phyloP scores from a whole-genome alignment of 176 grass and related monocot species.

The Microstegium vimineum region DNA sequence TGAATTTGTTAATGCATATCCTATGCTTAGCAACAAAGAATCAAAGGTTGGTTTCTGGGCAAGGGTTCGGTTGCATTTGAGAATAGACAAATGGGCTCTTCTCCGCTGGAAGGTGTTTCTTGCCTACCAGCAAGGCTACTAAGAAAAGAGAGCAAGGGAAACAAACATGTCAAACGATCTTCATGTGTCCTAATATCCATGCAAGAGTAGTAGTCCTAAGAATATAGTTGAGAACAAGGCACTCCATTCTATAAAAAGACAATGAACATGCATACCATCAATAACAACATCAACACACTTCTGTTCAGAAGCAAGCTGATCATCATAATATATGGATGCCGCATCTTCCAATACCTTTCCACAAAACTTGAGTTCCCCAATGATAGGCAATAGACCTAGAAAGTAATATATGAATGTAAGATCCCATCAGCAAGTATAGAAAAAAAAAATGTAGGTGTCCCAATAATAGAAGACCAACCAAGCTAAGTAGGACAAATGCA shows the following conservation, averaged over 20 bases:
- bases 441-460: neutral
- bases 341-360: constrained; percentile 51
- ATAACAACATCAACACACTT: constrained; percentile 66
- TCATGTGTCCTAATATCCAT: constrained; percentile 5
- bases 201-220: constrained; percentile 7
- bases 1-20: neutral
- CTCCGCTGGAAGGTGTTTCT: neutral
- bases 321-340: constrained; percentile 45
- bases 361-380: constrained; percentile 54
- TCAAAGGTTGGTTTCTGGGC: neutral
- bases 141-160: neutral
- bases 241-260: neutral
- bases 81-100: neutral
- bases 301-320: constrained; percentile 49
- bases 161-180: neutral
- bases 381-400: constrained; percentile 80
- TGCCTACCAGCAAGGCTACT: neutral
- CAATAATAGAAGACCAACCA: constrained; percentile 38
- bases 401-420: neutral
- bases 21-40: constrained; percentile 6
- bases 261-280: constrained; percentile 48
- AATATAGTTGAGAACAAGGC: neutral
- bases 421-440: neutral
- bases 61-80: neutral
- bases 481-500: constrained; percentile 23